Base-by-base conservation (phyloP, 1,284 basidiomycete species). In the Hypsizygus ulmarius region DNA sequence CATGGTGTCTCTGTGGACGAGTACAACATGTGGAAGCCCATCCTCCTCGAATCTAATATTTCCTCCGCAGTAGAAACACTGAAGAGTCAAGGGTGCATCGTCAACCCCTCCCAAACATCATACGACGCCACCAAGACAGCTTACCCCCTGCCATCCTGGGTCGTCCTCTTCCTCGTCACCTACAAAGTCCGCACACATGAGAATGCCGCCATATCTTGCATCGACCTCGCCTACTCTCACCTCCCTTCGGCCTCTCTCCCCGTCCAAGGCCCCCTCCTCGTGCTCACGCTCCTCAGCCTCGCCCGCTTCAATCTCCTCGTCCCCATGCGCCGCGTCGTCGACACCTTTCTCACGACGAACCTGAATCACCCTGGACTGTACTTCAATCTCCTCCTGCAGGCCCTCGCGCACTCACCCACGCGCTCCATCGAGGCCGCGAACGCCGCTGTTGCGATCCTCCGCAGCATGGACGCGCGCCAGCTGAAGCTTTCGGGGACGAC, bases 311-410 rank as follows among this genome's bases (percentile, higher is more conserved):
- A 70, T 19, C 67, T 81, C 25, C 47, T 75, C 39, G 51, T 68
- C 9, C 64, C 75, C 12, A 60, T 84, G 50, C 68, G 68, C 37
- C 58, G 61, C 41, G 40, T 81, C 48, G 54, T 81, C 36, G 51
- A 72, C 45, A 57, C 63, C 1, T 81, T 84, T 52, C 66, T 81
- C 7, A 59, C 60, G 5, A 61, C 68, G 10, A 62, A 69, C 8
- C 56, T 72, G 8, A 50, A 55, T 12, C 49, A 66, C 34, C 63
- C 64, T 0, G 48, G 64, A 0, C 64, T 71, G 29, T 70, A 82
- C 52, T 79, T 78, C 66, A 79, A 83, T 52, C 67, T 77, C 38
- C 63, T 87, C 41, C 72, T 87, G 6, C 74, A 73, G 33, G 71
- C 78, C 2, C 62, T 86, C 34, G 66, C 78, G 0, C 59, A 63